Conservation (phyloP, 805 yeast species). For the Debaryomyces hansenii region DNA sequence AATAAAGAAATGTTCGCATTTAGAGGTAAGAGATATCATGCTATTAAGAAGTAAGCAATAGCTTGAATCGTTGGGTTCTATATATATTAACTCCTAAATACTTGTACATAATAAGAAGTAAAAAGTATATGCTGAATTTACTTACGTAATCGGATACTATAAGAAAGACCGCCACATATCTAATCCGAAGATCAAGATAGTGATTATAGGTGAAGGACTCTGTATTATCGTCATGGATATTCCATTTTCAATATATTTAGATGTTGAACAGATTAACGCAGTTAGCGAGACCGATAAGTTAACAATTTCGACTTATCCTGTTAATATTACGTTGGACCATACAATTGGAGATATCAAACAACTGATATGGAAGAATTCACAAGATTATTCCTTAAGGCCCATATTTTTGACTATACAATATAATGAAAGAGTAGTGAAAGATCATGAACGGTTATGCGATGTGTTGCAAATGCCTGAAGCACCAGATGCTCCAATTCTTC, state of each 20-base stretch:
- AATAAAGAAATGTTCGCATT: slow-evolving; percentile 88
- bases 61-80: background rate
- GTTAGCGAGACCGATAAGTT: background rate
- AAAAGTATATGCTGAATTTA: background rate
- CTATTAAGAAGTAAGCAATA: slow-evolving; percentile 41
- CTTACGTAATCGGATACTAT: too few species aligned
- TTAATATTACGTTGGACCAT: slow-evolving; percentile 25
- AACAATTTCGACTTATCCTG: slow-evolving; percentile 5
- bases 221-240: slow-evolving; percentile 15
- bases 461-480: slow-evolving; percentile 8
- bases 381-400: slow-evolving; percentile 24
- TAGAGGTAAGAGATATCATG: slow-evolving; percentile 96
- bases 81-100: background rate
- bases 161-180: too few species aligned
- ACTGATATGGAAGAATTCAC: slow-evolving; percentile 30
- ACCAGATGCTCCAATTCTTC: background rate
- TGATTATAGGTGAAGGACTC: background rate
- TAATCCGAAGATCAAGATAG: too few species aligned
- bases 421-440: slow-evolving; percentile 10
- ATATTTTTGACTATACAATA: slow-evolving; percentile 16
- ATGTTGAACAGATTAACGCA: slow-evolving; percentile 9
- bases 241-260: slow-evolving; percentile 15
- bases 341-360: slow-evolving; percentile 21
- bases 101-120: background rate
- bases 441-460: slow-evolving; percentile 12